A percentile compares a stretch with the other conserved stretches of the same genome.
phyloP scores from a whole-genome alignment of 2,329 filamentous ascomycete genomes.

The Endothia cerciana region DNA sequence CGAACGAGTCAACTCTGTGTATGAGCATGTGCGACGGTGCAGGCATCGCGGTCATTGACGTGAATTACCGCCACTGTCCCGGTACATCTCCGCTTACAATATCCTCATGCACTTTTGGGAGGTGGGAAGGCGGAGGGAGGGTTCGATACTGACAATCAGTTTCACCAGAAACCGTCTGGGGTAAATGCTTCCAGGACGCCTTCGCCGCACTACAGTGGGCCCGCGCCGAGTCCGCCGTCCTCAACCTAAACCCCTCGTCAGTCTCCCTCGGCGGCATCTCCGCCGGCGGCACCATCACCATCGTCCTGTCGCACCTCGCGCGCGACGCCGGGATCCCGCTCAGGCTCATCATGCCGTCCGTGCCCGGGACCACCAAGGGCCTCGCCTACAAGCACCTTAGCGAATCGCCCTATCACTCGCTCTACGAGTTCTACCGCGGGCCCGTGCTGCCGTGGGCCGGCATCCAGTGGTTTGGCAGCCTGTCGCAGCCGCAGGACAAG shows the following conservation, averaged over 20 bases:
- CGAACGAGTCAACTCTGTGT: constrained; percentile 40
- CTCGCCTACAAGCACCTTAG: constrained; percentile 38
- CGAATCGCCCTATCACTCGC: constrained; percentile 42
- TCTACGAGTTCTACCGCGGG: constrained; percentile 40
- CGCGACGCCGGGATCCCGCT: constrained; percentile 43
- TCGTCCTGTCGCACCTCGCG: constrained; percentile 43
- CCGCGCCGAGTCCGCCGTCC: constrained; percentile 30
- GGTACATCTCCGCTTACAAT: constrained; percentile 20
- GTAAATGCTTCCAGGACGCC: constrained; percentile 43
- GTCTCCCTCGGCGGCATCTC: constrained; percentile 45
- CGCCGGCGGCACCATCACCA: constrained; percentile 41
- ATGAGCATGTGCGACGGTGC: constrained; percentile 42
- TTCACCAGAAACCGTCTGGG: constrained; percentile 39
- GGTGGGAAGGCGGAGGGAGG: neutral
- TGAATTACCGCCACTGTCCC: constrained; percentile 44
- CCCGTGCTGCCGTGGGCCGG: constrained; percentile 41
- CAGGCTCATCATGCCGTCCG: constrained; percentile 40
- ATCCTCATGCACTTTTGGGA: too few species aligned
- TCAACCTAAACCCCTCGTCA: constrained; percentile 40
- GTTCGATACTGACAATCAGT: neutral
- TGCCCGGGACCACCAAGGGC: constrained; percentile 35
- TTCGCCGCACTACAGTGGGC: constrained; percentile 43
- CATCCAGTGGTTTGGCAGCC: constrained; percentile 40
- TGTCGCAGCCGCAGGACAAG: constrained; percentile 36
- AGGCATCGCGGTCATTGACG: constrained; percentile 44